A percentile compares a stretch with the other conserved stretches of the same genome.
Evolutionary conservation across 2,329 filamentous ascomycete species (phyloP).

Genomic region (Aspergillus awamori): DNA sequence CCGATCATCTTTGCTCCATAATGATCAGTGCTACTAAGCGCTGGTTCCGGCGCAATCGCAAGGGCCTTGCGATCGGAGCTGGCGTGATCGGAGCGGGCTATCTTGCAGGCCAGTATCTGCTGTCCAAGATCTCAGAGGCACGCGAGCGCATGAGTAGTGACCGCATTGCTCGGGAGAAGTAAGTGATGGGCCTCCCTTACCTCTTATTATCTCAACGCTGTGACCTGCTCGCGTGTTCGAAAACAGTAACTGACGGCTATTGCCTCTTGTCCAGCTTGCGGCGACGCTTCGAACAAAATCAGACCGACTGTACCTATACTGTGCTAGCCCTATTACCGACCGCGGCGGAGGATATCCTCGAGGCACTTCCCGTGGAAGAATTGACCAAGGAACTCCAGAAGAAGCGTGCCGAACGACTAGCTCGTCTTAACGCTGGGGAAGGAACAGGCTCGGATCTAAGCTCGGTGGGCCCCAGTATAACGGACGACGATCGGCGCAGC

Average conservation of each 20-base stretch:
- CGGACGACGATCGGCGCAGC: conserved; percentile 82
- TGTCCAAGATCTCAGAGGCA: conserved; percentile 88
- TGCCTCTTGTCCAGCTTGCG: conserved; percentile 68
- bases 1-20: conserved; percentile 23
- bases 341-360: conserved; percentile 83
- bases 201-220: background rate
- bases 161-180: conserved; percentile 96
- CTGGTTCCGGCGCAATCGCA: conserved; percentile 92
- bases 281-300: conserved; percentile 96
- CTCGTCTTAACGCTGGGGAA: conserved; percentile 60
- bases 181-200: conserved; percentile 34
- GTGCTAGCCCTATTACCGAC: conserved; percentile 94
- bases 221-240: conserved; percentile 18
- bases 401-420: conserved; percentile 77
- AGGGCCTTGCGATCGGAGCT: conserved; percentile 82
- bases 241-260: conserved; percentile 15
- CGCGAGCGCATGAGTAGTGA: conserved; percentile 96
- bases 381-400: conserved; percentile 93
- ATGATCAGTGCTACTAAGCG: conserved; percentile 76
- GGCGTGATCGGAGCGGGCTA: conserved; percentile 89
- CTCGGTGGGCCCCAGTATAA: conserved; percentile 66
- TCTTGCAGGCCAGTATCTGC: conserved; percentile 86
- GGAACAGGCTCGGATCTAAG: conserved; percentile 59
- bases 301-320: conserved; percentile 97
- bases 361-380: conserved; percentile 85